Evolutionary conservation across 176 grass and related monocot genomes (phyloP), one percentile per base, ranked within the genome.

Genomic region (Avena eriantha): DNA sequence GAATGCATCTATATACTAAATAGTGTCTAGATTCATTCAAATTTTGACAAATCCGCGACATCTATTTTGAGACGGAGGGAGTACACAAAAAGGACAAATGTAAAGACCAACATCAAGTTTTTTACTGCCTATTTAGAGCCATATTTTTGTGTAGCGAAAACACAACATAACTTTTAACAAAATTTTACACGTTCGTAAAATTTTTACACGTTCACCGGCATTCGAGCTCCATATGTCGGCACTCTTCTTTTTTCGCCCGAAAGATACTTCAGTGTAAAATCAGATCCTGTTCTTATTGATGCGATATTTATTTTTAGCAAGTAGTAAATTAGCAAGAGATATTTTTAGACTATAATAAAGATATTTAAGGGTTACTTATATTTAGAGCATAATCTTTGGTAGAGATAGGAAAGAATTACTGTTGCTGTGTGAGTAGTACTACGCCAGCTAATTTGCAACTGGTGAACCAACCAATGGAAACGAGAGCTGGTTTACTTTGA

Each of bases 281-380:
- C 29, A 69, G 45, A 47, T 47, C 45, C 45, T 47, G 9, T 47
- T 47, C 39, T 47, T 47, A 47, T 47, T 47, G 45, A 47, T 47
- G 10, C 45, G 10, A 11, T 47, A 47, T 47, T 68, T 29, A 34
- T 67, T 34, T 34, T 16, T 35, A 67, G 64, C 2, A 17, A 34
- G 29, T 34, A 83, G 10, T 64, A 14, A 64, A 64, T 64, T 66
- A 66, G 61, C 0, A 33, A 33, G 61, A 33, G 61, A 66, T 33
- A 66, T 66, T 66, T 26, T 31, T 14, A 33, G 61, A 15, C 29
- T 66, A 61, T 43, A 60, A 74, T 22, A 59, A 11, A 81, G 56
- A 66, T 63, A 81, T 73, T 81, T 81, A 63, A 74, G 21, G 31
- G 29, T 49, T 61, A 39, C 29, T 29, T 63, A 34, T 75, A 43